A percentile compares a stretch with the other conserved stretches of the same genome.
Evolutionary conservation across 2,329 filamentous ascomycete genomes (phyloP).

Genomic region (Phialemoniopsis sp.): DNA sequence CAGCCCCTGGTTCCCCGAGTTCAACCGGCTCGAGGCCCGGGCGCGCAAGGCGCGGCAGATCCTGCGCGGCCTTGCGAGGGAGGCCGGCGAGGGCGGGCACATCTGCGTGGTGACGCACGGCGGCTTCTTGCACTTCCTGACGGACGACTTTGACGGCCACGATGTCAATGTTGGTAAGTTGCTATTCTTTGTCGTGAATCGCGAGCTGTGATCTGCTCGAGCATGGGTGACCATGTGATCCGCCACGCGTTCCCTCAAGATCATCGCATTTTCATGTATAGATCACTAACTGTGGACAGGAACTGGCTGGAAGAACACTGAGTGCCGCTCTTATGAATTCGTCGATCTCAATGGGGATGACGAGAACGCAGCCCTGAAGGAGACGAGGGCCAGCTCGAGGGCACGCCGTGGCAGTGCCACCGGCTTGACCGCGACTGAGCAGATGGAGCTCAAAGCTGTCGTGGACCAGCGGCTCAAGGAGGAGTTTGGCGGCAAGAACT

Average conservation of each 20-base stretch:
- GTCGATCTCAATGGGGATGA: constrained; percentile 45
- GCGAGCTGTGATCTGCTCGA: no score
- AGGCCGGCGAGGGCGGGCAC: constrained; percentile 47
- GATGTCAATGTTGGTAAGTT: constrained; percentile 32
- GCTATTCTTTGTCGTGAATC: not conserved
- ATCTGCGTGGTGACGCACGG: constrained; percentile 79
- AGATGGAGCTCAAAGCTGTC: constrained; percentile 35
- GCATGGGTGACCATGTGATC: no score
- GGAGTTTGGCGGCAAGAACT: constrained; percentile 12
- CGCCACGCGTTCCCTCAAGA: no score
- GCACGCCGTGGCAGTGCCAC: constrained; percentile 34
- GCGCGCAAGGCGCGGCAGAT: constrained; percentile 57
- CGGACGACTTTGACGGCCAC: constrained; percentile 71
- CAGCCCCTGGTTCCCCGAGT: constrained; percentile 40
- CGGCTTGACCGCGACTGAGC: constrained; percentile 39
- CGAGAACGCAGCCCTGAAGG: constrained; percentile 38
- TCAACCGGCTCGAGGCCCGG: constrained; percentile 52
- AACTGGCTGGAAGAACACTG: constrained; percentile 72
- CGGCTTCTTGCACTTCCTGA: constrained; percentile 79
- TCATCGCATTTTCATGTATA: constrained; percentile 1
- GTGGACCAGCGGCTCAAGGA: constrained; percentile 26
- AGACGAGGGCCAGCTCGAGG: constrained; percentile 44
- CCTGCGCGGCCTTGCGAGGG: constrained; percentile 45
- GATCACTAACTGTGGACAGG: constrained; percentile 31
- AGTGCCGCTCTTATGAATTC: constrained; percentile 67